Base-by-base conservation (phyloP, 2,329 filamentous ascomycete species). In the Pseudogymnoascus sp. region DNA sequence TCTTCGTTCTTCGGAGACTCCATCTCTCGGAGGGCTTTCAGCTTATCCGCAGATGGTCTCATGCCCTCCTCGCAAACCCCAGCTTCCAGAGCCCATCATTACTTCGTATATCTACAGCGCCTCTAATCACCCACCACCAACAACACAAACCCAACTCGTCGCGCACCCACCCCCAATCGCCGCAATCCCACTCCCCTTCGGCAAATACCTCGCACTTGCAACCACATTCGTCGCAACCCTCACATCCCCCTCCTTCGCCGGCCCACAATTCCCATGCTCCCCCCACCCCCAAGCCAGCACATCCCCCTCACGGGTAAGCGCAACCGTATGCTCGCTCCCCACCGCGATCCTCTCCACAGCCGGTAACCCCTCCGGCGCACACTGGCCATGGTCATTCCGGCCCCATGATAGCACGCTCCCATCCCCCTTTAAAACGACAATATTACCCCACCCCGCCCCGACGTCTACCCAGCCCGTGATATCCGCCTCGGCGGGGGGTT, bases 241-340 rank as follows among this genome's bases (percentile, higher is more conserved):
- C 53, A 92, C 86, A 74, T 90, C 84, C 60, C 85, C 86, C 66
- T 82, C 78, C 17, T 81, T 79, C 44, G 82, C 79, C 36, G 85
- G 83, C 2, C 95, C 95, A 74, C 95, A 99, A 74, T 99, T 99
- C 1, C 95, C 95, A 76, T 99, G 95, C 76, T 97, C 93, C 1
- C 92, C 93, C 95, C 95, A 99, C 19, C 95, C 95, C 91, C 93
- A 97, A 1, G 90, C 84, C 60, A 96, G 76, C 1, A 96, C 85
- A 61, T 87, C 83, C 1, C 85, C 85, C 19, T 82, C 79, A 9
- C 76, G 77, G 0, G 89, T 86, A 26, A 93, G 75, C 8, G 86
- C 90, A 66, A 97, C 76, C n/a, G 84, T 86, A 75, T 99, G 95
- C 75, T 97, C 95, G 72, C 93, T 97, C 0, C 95, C 95, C 53